Percentiles rank a stretch among this genome's conserved stretches.
Evolutionary conservation across 2,329 filamentous ascomycete genomes (phyloP).

Genomic region (Fusarium phyllophilum): DNA sequence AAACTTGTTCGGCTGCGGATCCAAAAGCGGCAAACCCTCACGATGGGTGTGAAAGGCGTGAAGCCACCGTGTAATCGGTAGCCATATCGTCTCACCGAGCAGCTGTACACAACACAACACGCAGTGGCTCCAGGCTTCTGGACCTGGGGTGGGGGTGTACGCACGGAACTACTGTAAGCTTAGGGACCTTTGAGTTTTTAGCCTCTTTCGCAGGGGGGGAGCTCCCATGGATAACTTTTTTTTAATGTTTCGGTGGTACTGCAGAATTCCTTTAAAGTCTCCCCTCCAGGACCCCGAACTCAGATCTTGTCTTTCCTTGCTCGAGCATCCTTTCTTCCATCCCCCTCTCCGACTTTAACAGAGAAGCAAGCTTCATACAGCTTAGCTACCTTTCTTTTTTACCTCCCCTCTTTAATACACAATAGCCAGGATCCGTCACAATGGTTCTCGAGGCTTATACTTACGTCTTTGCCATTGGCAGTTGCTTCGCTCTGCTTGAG

Average conservation of each 20-base stretch:
- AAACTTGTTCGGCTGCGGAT: neutral
- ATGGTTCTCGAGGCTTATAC: constrained; percentile 71
- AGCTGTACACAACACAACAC: neutral
- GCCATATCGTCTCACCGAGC: constrained; percentile 40
- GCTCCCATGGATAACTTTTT: neutral
- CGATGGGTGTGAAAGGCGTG: constrained; percentile 6
- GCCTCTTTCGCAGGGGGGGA: neutral
- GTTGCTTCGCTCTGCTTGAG: constrained; percentile 78
- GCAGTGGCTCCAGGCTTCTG: constrained; percentile 7
- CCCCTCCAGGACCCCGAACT: constrained; percentile 17
- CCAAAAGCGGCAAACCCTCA: constrained; percentile 26
- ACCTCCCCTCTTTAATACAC: neutral
- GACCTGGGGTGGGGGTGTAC: constrained; percentile 14
- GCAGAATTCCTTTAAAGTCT: constrained; percentile 31
- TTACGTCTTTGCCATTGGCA: constrained; percentile 81
- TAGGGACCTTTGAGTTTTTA: constrained; percentile 7
- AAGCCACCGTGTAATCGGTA: constrained; percentile 28
- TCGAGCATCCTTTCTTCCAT: constrained; percentile 29
- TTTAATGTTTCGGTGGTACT: neutral
- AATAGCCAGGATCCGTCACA: constrained; percentile 43
- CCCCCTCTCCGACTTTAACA: neutral
- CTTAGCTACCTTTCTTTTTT: constrained; percentile 6
- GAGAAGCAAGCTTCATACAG: constrained; percentile 14
- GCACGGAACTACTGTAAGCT: constrained; percentile 3
- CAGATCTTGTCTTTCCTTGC: neutral